Evolutionary conservation across 164 flowering plant species (phyloP).

Genomic region (Cinnamomum chago): DNA sequence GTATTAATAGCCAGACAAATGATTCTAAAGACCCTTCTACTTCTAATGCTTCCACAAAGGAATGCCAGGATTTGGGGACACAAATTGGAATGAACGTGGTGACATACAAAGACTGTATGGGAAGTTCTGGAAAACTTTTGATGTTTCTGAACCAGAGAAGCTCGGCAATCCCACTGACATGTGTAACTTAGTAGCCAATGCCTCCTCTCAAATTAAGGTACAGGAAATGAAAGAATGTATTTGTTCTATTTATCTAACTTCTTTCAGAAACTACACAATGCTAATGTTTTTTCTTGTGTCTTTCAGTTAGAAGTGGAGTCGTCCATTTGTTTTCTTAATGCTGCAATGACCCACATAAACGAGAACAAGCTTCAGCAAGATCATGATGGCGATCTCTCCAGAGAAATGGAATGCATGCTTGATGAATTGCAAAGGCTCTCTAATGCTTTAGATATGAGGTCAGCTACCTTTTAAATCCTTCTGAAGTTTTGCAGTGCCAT

Average conservation of each 20-base stretch:
- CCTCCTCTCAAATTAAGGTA: constrained; percentile 26
- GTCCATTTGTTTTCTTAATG: constrained; percentile 15
- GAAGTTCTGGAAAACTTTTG: constrained; percentile 20
- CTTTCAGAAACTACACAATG: neutral
- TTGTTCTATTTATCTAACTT: neutral
- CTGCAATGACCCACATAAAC: constrained; percentile 3
- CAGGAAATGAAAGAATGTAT: neutral
- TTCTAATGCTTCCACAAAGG: neutral
- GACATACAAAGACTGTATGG: constrained; percentile 1
- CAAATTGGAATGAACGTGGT: neutral
- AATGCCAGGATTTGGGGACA: neutral
- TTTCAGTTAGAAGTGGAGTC: constrained; percentile 22
- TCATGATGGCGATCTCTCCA: constrained; percentile 5
- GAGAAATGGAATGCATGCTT: constrained; percentile 13
- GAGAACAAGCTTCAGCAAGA: neutral
- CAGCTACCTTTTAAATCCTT: neutral
- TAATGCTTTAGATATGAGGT: constrained; percentile 12
- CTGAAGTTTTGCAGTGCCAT: neutral
- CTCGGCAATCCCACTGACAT: neutral
- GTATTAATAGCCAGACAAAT: neutral
- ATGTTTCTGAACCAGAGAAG: neutral
- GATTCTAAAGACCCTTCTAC: constrained; percentile 5
- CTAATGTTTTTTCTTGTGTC: neutral
- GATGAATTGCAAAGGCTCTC: constrained; percentile 20
- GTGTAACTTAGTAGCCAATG: neutral